These are phyloP conservation scores for Helianthus annuus DNA, from an alignment of 129 eudicot species.

Conservation along the genomic window DNA sequence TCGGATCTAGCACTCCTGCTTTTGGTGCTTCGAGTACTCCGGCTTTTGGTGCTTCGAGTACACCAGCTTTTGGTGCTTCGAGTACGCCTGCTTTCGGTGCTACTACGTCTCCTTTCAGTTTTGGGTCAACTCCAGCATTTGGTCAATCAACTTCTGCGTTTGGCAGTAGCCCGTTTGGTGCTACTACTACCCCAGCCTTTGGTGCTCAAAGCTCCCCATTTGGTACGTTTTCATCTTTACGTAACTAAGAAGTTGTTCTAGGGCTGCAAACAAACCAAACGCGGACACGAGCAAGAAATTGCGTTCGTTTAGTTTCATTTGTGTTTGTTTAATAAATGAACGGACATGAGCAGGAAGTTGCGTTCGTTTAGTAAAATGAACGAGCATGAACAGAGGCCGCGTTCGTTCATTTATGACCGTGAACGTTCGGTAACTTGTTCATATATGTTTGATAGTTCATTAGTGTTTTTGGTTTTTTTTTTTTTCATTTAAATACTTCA, in stretches of 20 bases:
- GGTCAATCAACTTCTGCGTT: constrained; percentile 71
- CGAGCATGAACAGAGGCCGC: too few species aligned
- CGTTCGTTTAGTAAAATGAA: too few species aligned
- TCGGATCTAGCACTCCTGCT: constrained; percentile 49
- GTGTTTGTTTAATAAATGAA: too few species aligned
- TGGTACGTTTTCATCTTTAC: constrained; percentile 41
- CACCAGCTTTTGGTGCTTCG: constrained; percentile 66
- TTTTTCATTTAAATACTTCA: too few species aligned
- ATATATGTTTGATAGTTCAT: too few species aligned
- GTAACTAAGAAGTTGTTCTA: constrained; percentile 11
- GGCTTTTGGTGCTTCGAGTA: constrained; percentile 47
- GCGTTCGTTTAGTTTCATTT: too few species aligned
- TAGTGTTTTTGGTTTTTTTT: too few species aligned
- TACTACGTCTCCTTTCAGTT: constrained; percentile 58
- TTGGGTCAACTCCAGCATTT: constrained; percentile 64
- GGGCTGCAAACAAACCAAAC: too few species aligned
- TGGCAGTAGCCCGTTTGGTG: constrained; percentile 72
- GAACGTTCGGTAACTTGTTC: too few species aligned
- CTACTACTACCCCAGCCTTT: constrained; percentile 52
- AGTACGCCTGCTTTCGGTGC: constrained; percentile 61
- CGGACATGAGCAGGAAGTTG: too few species aligned
- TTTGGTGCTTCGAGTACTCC: constrained; percentile 57
- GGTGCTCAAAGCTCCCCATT: constrained; percentile 73
- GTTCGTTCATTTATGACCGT: too few species aligned
- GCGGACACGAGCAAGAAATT: too few species aligned